These are phyloP conservation scores for Phytophthora colocasiae DNA, from an alignment of 352 stramenopile species.

Conservation along the genomic window DNA sequence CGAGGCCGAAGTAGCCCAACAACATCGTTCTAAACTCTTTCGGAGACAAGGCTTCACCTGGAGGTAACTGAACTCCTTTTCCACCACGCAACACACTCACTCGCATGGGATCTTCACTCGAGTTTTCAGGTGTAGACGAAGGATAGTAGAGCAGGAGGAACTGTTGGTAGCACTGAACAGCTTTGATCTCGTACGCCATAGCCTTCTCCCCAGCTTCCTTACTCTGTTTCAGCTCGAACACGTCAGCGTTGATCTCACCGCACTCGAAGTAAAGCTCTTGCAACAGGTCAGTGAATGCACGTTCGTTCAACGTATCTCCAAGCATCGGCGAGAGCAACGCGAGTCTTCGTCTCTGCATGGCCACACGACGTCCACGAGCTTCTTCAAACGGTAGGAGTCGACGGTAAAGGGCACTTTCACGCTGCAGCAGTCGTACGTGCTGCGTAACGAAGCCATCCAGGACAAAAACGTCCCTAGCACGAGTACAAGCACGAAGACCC, in stretches of 20 bases:
- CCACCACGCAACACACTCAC: constrained; percentile 44
- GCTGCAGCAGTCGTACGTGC: constrained; percentile 64
- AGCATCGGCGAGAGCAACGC: constrained; percentile 56
- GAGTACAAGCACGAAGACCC: constrained; percentile 52
- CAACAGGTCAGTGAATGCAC: constrained; percentile 58
- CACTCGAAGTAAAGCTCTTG: constrained; percentile 78
- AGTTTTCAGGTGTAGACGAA: not conserved
- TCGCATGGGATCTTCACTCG: constrained; percentile 19
- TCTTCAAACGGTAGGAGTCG: constrained; percentile 63
- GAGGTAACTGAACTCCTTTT: constrained; percentile 36
- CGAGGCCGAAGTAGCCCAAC: constrained; percentile 67
- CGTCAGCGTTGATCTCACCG: constrained; percentile 60
- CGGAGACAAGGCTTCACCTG: constrained; percentile 37
- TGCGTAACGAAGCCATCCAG: constrained; percentile 78
- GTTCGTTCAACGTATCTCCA: constrained; percentile 54
- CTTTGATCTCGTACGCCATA: constrained; percentile 63
- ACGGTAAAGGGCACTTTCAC: constrained; percentile 65
- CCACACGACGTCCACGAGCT: constrained; percentile 62
- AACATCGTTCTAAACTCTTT: constrained; percentile 55
- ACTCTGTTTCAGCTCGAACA: constrained; percentile 72
- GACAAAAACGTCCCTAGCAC: constrained; percentile 50
- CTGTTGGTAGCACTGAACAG: constrained; percentile 74
- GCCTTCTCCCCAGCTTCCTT: constrained; percentile 49
- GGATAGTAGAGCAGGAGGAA: constrained; percentile 78
- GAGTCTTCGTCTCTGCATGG: constrained; percentile 69